Percentiles rank a stretch among this genome's conserved stretches.
Evolutionary conservation across 2,329 filamentous ascomycete genomes (phyloP).

Genomic region (Fusarium staphyleae): DNA sequence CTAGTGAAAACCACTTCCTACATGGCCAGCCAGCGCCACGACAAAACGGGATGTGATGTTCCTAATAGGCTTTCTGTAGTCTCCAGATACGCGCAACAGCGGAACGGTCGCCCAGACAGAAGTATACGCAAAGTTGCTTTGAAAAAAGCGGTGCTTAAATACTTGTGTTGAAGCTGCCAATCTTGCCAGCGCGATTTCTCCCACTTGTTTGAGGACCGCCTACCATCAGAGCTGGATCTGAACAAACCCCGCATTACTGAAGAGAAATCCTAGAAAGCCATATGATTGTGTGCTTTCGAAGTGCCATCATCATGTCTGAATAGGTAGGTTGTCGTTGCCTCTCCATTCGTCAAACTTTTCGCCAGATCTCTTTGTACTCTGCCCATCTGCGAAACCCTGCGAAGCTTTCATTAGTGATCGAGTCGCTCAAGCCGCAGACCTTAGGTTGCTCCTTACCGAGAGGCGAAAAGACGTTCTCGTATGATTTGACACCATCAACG

Average conservation of each 20-base stretch:
- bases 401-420: slow-evolving; percentile 15
- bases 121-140: background rate
- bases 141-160: background rate
- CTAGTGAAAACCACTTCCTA: background rate
- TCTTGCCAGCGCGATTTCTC: background rate
- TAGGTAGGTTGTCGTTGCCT: slow-evolving; percentile 3
- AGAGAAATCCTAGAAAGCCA: background rate
- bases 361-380: slow-evolving; percentile 63
- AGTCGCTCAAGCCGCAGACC: background rate
- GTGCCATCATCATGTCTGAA: background rate
- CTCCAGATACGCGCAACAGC: background rate
- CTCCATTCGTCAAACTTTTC: slow-evolving; percentile 43
- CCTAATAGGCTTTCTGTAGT: background rate
- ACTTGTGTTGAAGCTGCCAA: background rate
- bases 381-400: slow-evolving; percentile 67
- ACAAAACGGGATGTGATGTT: slow-evolving; percentile 4
- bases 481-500: slow-evolving; percentile 61
- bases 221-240: slow-evolving; percentile 1
- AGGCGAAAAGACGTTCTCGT: slow-evolving; percentile 57
- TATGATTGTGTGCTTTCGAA: slow-evolving; percentile 5
- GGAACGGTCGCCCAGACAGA: background rate
- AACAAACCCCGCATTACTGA: background rate
- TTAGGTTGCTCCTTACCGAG: slow-evolving; percentile 56
- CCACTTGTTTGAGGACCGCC: background rate
- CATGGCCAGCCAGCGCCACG: background rate